Percentiles rank a stretch among this genome's conserved stretches.
phyloP scores from a whole-genome alignment of 331 rosid species.

The Stylosanthes scabra region DNA sequence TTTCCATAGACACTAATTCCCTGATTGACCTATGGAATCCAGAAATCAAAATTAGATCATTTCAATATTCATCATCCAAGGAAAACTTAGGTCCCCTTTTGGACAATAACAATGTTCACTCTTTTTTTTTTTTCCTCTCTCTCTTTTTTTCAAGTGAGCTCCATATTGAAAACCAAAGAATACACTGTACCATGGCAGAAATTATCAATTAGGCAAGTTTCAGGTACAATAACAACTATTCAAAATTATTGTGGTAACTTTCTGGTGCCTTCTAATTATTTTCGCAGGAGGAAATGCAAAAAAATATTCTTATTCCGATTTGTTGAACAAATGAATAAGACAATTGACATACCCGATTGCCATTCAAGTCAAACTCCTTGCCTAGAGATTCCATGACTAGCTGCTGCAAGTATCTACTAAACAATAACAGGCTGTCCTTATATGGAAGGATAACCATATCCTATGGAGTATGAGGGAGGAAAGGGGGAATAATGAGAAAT shows the following conservation, averaged over 20 bases:
- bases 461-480: conserved; percentile 47
- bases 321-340: conserved; percentile 35
- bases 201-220: not conserved
- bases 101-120: not conserved
- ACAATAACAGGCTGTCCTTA: conserved; percentile 88
- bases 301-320: conserved; percentile 11
- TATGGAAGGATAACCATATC: conserved; percentile 99
- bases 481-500: conserved; percentile 34
- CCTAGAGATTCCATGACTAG: conserved; percentile 99
- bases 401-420: conserved; percentile 97
- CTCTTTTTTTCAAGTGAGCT: not conserved
- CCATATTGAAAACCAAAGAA: conserved; percentile 2
- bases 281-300: not conserved
- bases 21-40: conserved; percentile 75
- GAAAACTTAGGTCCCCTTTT: conserved; percentile 16
- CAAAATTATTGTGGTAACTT: no score
- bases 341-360: conserved; percentile 69
- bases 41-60: conserved; percentile 29
- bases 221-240: no score
- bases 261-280: no score
- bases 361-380: conserved; percentile 98
- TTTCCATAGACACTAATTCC: conserved; percentile 92
- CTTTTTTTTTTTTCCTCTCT: no score
- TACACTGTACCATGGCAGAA: not conserved
- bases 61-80: conserved; percentile 14